Base-by-base conservation (phyloP, 495 filamentous ascomycete genomes). In the Aspergillus steynii region DNA sequence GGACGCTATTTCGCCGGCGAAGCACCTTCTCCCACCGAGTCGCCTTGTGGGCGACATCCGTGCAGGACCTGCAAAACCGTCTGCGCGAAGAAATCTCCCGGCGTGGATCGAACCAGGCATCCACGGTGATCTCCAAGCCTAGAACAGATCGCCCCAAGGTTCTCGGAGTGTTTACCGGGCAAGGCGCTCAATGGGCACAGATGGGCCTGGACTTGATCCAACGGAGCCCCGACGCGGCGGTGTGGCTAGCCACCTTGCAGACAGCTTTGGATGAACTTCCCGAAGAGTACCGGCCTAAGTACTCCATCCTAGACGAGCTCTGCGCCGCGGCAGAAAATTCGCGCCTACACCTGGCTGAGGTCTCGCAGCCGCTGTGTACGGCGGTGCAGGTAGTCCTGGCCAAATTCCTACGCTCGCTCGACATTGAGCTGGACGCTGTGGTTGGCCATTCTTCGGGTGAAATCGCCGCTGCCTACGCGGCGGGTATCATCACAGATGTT, bases 51-150 rank as follows among this genome's bases (percentile, higher is more conserved):
- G 31, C 31, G 31, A 7, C 31, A 34, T 34, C 31, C 31, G 31
- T 9, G 31, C 31, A 34, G 31, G 31, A 34, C 5, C 31, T 34
- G 31, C 31, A 34, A 7, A 34, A 3, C 31, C 31, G 31, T 5
- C 31, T 34, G 31, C 31, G 31, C 31, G 31, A 34, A 7, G 31
- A 34, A 34, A 7, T 34, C 31, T 1, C 31, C 6, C 2, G 31
- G 31, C 31, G 31, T 3, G 31, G 31, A 9, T 34, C 31, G 31
- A 34, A 34, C 5, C 2, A 34, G 31, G 31, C 31, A 1, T 34
- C 31, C 5, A 34, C 71, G 37, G 63, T 66, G 0, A 76, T 82
- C 55, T 68, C 79, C 0, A 53, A 77, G 8, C 76, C 77, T 46
- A 4, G 7, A 4, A 54, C 20, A 9, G 29, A 32, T 2, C 10